phyloP scores from a whole-genome alignment of 108 stramenopile species.

The Hondaea fermentalgiana region DNA sequence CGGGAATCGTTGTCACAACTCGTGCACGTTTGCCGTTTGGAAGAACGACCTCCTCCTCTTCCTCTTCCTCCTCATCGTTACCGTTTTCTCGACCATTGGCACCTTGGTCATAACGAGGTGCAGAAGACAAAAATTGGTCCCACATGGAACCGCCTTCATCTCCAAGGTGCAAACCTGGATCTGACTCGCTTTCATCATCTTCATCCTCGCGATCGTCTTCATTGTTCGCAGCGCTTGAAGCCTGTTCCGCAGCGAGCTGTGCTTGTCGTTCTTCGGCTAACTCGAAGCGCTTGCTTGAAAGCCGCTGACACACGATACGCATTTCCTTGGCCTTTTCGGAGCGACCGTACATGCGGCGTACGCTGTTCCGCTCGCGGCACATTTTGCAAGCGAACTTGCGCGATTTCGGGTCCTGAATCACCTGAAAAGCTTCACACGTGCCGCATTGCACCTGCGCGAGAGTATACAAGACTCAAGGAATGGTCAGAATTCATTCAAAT shows the following conservation, averaged over 20 bases:
- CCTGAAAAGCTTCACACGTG: background rate
- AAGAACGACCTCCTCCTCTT: background rate
- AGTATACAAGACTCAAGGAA: too few species aligned
- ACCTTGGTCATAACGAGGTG: background rate
- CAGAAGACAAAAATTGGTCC: background rate
- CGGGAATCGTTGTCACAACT: background rate
- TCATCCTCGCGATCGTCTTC: background rate
- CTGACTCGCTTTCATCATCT: background rate
- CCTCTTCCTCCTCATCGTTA: background rate
- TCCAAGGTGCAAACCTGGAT: background rate
- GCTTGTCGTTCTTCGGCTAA: background rate
- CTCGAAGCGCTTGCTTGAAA: background rate
- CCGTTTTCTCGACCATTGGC: too few species aligned
- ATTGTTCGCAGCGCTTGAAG: background rate
- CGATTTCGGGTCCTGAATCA: background rate
- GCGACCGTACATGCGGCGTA: background rate
- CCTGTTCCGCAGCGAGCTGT: background rate
- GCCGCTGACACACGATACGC: background rate
- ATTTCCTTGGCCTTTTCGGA: constrained; percentile 8
- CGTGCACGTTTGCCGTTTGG: background rate
- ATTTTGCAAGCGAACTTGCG: background rate
- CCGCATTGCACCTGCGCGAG: background rate
- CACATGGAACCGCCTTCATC: background rate
- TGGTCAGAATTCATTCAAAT: background rate
- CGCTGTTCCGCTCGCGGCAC: background rate